Evolutionary conservation across 2,329 filamentous ascomycete species (phyloP).

Genomic region (Monilinia fructigena): DNA sequence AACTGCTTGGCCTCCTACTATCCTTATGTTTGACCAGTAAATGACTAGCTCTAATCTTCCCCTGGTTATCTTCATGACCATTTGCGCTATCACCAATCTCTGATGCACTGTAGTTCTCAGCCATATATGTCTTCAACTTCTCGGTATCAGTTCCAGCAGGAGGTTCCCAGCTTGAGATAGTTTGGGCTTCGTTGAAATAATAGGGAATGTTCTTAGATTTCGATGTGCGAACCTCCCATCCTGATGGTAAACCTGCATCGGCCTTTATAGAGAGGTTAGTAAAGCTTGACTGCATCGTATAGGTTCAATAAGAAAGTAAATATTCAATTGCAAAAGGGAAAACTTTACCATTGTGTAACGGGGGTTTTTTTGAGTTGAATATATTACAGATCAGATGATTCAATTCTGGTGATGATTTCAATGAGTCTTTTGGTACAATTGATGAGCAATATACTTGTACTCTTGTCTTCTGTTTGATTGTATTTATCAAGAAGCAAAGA

Average conservation of each 20-base stretch:
- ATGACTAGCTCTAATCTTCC: slow-evolving; percentile 92
- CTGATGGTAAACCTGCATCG: slow-evolving; percentile 76
- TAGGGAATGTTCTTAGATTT: slow-evolving; percentile 99
- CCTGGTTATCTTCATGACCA: slow-evolving; percentile 50
- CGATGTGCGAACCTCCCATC: slow-evolving; percentile 96
- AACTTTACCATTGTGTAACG: slow-evolving; percentile 20
- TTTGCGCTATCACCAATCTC: slow-evolving; percentile 43
- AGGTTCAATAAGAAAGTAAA: background rate
- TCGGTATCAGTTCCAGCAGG: slow-evolving; percentile 85
- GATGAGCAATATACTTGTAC: background rate
- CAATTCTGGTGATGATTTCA: background rate
- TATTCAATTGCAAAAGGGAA: background rate
- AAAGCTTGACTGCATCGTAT: slow-evolving; percentile 1
- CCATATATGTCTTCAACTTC: slow-evolving; percentile 93
- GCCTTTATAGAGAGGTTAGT: slow-evolving; percentile 45
- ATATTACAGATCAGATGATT: background rate
- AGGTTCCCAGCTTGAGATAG: slow-evolving; percentile 93
- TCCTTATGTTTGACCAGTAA: slow-evolving; percentile 90
- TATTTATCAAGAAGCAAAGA: background rate
- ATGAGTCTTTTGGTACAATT: slow-evolving; percentile 1
- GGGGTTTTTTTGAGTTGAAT: background rate
- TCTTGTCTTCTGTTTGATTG: slow-evolving; percentile 1
- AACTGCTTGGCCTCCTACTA: slow-evolving; percentile 86
- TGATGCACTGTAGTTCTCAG: slow-evolving; percentile 70
- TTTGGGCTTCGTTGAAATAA: slow-evolving; percentile 89